Evolutionary conservation across 176 grass and related monocot genomes (phyloP), one percentile per base, ranked within the genome.

Genomic region (Bonia amplexicaulis): DNA sequence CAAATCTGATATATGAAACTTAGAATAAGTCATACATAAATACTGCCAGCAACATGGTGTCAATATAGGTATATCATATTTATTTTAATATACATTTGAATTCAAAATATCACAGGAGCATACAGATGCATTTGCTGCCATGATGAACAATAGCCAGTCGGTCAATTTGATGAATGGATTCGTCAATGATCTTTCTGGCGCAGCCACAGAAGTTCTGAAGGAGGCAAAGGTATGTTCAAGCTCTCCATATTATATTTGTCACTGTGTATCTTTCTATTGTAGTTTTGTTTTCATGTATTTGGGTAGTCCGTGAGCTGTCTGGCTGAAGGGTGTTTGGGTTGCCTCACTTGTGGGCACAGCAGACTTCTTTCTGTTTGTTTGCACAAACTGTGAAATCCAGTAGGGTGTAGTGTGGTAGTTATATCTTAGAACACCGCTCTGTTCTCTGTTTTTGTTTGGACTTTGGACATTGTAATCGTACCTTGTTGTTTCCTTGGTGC

Each of bases 211-310:
- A 89, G 78, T 84, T 89, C 14, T 87, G 73, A 84, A 88, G 58
- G 96, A 95, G 86, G 80, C 85, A 69, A 71, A 93, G 89, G 96
- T 98, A 71, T 77, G 11, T 45, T 68, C 35, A 85, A 17, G 42
- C 20, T 46, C 72, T 48, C 26, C 20, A 64, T 62, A 12, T 40
- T 17, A 26, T 66, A 69, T 62, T 31, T 46, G 47, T 29, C 44
- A 9, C 31, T 62, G 22, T 41, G 10, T 71, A 74, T 40, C 15
- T 2, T 74, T 71, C 35, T 57, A 4, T 61, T 47, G 14, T 75
- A 12, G 11, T 71, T 80, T n/a, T 80, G 5, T 69, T 75, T 65
- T 31, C 76, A 52, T 75, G 40, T 29, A 66, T 72, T 71, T 49
- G 8, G 0, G 37, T 60, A 78, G 74, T 52, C 29, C 12, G 12